Evolutionary conservation across 805 yeast species (phyloP), one percentile per base, ranked within the genome.

Genomic region (Starmerella apicola): DNA sequence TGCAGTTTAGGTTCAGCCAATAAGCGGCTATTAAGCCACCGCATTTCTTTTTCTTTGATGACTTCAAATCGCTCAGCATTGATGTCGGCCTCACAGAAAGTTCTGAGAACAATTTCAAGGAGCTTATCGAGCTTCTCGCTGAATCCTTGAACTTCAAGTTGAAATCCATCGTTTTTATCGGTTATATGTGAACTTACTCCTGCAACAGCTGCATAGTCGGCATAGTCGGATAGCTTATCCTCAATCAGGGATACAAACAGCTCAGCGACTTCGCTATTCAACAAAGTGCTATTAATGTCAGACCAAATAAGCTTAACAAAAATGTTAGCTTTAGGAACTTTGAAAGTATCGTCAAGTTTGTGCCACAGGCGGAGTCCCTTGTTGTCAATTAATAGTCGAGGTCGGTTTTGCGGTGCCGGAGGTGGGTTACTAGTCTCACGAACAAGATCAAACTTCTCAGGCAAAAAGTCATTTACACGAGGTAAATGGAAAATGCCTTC

Each of bases 291-390:
- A 32, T 44, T 38, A 18, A 37, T 34, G 12, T 21, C 25, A 2
- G 95, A 94, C 31, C 48, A 61, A 45, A 76, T 77, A 47, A 88
- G 67, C 31, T 71, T 65, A 38, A 83, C 56, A 29, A 72, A 71
- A 23, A 85, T 72, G 36, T 72, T 66, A 1, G 91, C 91, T 61
- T 86, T 81, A 37, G 97, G 98, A 15, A 82, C 81, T 66, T 80
- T 74, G 55, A 88, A 81, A 37, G 78, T 74, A 49, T 88, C 95
- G 62, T 88, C 95, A 51, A 79, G 79, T 57, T 88, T 88, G 58
- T 67, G 82, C 97, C 97, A 88, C 29, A 67, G 59, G 15, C 45
- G 32, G 8, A 45, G 47, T 13, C 45, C 50, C 9, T 38, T 41
- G 35, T 65, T 66, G 12, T 68, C 60, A 34, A 68, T 61, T 39